Evolutionary conservation across 495 filamentous ascomycete genomes (phyloP), one percentile per base, ranked within the genome.

Genomic region (Barbatosphaeria neglecta): DNA sequence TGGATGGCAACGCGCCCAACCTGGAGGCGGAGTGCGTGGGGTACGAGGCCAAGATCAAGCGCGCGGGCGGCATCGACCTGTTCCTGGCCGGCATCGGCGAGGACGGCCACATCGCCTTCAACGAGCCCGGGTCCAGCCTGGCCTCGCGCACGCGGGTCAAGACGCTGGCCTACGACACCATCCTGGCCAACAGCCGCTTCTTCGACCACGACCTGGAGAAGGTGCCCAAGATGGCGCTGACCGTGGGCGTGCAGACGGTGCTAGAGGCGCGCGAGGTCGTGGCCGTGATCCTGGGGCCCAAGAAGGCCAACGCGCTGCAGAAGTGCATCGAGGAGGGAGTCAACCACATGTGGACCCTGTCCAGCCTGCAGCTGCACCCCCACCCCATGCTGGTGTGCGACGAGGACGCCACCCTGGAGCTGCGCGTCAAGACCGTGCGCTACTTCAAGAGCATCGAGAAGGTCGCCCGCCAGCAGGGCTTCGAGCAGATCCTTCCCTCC

Each of bases 321-420:
- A 81, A 79, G 49, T 87, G 84, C 52, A 78, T 93, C 24, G 87
- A 93, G 58, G 81, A 81, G 23, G 84, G 83, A 7, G 76, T 93
- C 37, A 88, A 87, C 57, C 85, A 90, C 67, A 90, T 90, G 86
- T 90, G 85, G 84, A 90, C 87, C 0, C 73, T 89, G 8, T 88
- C 84, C 6, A 77, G 76, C 22, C 69, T 93, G 47, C 87, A 93
- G 62, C 56, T 90, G 51, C 87, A 90, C 56, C 83, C 77, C 4
- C 80, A 88, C 55, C 78, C 84, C 17, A 73, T 90, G 70, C 76
- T 90, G 27, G 84, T 90, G 3, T 86, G 85, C 39, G 87, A 93
- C 52, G 85, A 88, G 46, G 86, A 93, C 55, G 86, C 87, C 8
- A 90, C 86, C 1, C 67, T 86, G 5, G 87, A 93, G 57, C 65